These are phyloP conservation scores for Cercospora citrullina DNA, from an alignment of 2,329 filamentous ascomycete species.

Conservation along the genomic window DNA sequence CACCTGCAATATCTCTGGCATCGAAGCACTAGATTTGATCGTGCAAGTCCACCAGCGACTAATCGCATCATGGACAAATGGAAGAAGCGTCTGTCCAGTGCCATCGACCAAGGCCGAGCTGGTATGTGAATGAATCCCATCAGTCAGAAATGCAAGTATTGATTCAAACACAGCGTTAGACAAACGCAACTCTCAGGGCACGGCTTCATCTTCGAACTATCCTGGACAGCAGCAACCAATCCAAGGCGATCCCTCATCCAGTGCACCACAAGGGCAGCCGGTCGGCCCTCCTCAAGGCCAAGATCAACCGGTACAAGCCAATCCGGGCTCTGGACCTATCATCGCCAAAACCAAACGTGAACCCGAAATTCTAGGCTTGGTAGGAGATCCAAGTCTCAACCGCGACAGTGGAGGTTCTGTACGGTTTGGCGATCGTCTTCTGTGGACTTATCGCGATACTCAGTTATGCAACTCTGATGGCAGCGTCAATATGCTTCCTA, in stretches of 20 bases:
- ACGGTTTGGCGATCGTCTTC: constrained; percentile 20
- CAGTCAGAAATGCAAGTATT: not conserved
- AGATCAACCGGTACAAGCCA: constrained; percentile 11
- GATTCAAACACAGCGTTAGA: constrained; percentile 2
- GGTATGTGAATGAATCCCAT: not conserved
- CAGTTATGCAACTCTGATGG: constrained; percentile 21
- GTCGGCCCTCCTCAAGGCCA: not conserved
- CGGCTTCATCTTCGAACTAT: constrained; percentile 6
- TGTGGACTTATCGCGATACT: constrained; percentile 26
- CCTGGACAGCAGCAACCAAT: constrained; percentile 14
- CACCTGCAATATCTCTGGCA: not conserved
- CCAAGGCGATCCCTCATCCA: not conserved
- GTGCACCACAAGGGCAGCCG: not conserved
- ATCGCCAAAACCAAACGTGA: constrained; percentile 21
- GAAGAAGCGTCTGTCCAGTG: constrained; percentile 7
- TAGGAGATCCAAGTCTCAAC: constrained; percentile 21
- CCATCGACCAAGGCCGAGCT: constrained; percentile 12
- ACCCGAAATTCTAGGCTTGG: constrained; percentile 20
- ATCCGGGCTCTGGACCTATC: constrained; percentile 14
- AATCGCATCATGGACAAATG: constrained; percentile 3
- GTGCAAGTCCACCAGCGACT: not conserved
- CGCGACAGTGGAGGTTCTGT: constrained; percentile 24
- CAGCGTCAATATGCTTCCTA: constrained; percentile 21
- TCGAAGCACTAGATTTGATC: not conserved
- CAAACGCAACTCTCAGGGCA: constrained; percentile 7